Evolutionary conservation across 2,329 filamentous ascomycete genomes (phyloP).

Genomic region (Dothistroma pini): DNA sequence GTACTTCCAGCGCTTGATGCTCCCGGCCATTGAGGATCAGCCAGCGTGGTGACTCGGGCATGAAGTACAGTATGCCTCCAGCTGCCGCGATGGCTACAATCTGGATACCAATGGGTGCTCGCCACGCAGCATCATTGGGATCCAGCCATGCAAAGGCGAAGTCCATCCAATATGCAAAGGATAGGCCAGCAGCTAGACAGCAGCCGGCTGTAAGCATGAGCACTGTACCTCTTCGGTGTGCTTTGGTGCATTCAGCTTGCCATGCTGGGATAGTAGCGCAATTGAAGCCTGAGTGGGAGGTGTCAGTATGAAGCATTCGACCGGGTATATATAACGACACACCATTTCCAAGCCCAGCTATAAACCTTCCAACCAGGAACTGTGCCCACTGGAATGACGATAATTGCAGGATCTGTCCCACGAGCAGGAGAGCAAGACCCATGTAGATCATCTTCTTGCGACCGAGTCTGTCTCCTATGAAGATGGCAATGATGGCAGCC

Average conservation of each 20-base stretch:
- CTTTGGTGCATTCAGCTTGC: slow-evolving; percentile 52
- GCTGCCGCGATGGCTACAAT: slow-evolving; percentile 25
- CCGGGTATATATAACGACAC: slow-evolving; percentile 25
- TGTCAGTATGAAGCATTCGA: neutral
- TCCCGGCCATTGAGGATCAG: slow-evolving; percentile 46
- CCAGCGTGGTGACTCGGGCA: slow-evolving; percentile 47
- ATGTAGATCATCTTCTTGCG: slow-evolving; percentile 56
- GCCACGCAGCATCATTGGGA: slow-evolving; percentile 29
- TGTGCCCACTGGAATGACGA: slow-evolving; percentile 45
- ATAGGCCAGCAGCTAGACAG: slow-evolving; percentile 49
- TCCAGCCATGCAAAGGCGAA: slow-evolving; percentile 20
- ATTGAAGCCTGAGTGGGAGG: slow-evolving; percentile 40
- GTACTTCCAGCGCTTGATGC: slow-evolving; percentile 47
- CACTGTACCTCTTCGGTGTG: slow-evolving; percentile 45
- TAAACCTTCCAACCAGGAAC: slow-evolving; percentile 48
- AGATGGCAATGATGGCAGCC: slow-evolving; percentile 41
- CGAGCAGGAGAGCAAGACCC: slow-evolving; percentile 55
- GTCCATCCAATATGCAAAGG: slow-evolving; percentile 50
- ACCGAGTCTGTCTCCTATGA: slow-evolving; percentile 56
- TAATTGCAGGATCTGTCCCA: slow-evolving; percentile 58
- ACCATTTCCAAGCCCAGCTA: slow-evolving; percentile 42
- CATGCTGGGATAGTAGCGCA: slow-evolving; percentile 50
- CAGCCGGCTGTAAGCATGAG: slow-evolving; percentile 50
- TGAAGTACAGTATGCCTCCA: slow-evolving; percentile 39
- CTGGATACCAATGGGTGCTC: slow-evolving; percentile 29